Base-by-base conservation (phyloP, 2,329 filamentous ascomycete genomes). In the Pseudopithomyces maydicus region DNA sequence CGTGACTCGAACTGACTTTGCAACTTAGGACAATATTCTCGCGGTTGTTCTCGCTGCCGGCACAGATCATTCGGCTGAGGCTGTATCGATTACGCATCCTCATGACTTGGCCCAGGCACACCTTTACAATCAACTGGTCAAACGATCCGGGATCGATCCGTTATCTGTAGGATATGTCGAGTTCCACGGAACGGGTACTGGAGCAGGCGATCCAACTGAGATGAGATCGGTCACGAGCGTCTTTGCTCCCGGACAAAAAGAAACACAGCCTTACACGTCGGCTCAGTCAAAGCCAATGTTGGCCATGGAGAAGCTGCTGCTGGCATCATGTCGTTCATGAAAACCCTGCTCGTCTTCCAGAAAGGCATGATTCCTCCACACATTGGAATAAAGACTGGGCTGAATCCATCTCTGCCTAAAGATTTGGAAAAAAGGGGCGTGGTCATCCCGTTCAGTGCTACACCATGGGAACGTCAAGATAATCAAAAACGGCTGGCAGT, bases 291-390 rank as follows among this genome's bases (percentile, higher is more conserved):
- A 52, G 55, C 67, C 2, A 73, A 73, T 44, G 60, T 77, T n/a
- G 75, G 74, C 15, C 75, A 77, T 47, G 60, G 61, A 14, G 77
- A 78, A 58, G 65, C 68, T 2, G 71, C 67, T 26, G 62, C 74
- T 11, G 75, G 75, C 26, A 59, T 69, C 0, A 62, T 62, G 1
- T 55, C 68, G 1, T 49, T 78, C 4, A 65, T 77, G 39, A 78
- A 78, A 48, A 66, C 67, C 0, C 54, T 78, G 10, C 49, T 77
- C 44, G 72, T 68, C 62, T 29, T 56, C 20, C 61, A 71, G 36
- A 62, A 61, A n/a, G 49, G 54, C n/a, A 43, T 41, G 11, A 51
- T 66, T 32, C 87, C 87, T 0, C 87, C 85, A 0, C 88, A 91
- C 58, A 80, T 85, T 20, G 88, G 32, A 45, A 70, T 63, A 35